Evolutionary conservation across 129 eudicot species (phyloP).

Genomic region (Calendula officinalis): DNA sequence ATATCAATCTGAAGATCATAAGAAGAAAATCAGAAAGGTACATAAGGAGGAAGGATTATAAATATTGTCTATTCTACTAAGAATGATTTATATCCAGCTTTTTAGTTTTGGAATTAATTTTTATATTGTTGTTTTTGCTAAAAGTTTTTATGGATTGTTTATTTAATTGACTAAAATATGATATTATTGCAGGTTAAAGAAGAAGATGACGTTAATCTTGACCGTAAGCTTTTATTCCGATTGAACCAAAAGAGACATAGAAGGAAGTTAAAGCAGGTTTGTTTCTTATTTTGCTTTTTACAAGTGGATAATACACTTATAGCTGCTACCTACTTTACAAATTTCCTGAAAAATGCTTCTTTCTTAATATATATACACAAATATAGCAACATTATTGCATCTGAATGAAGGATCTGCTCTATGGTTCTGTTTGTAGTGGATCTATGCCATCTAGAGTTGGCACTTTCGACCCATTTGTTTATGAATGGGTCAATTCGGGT

Average conservation of each 20-base stretch:
- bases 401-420: not conserved
- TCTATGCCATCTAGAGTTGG: not conserved
- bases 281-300: not conserved
- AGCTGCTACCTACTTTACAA: conserved; percentile 2
- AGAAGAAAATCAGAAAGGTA: conserved; percentile 79
- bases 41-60: conserved; percentile 1
- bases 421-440: not conserved
- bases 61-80: not conserved
- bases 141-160: not conserved
- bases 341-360: not conserved
- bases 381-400: not conserved
- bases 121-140: not conserved
- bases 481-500: not conserved
- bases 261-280: conserved; percentile 62
- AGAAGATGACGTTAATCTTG: conserved; percentile 76
- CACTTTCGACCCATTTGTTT: not conserved
- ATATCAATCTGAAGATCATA: conserved; percentile 70
- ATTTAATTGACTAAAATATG: conserved; percentile 5
- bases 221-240: conserved; percentile 61
- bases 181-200: conserved; percentile 75
- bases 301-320: not conserved
- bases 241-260: conserved; percentile 73
- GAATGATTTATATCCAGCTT: not conserved
- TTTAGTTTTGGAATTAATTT: not conserved
- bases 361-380: not conserved